These are phyloP conservation scores for Podosphaera aphanis DNA, from an alignment of 2,329 filamentous ascomycete species.

Conservation along the genomic window DNA sequence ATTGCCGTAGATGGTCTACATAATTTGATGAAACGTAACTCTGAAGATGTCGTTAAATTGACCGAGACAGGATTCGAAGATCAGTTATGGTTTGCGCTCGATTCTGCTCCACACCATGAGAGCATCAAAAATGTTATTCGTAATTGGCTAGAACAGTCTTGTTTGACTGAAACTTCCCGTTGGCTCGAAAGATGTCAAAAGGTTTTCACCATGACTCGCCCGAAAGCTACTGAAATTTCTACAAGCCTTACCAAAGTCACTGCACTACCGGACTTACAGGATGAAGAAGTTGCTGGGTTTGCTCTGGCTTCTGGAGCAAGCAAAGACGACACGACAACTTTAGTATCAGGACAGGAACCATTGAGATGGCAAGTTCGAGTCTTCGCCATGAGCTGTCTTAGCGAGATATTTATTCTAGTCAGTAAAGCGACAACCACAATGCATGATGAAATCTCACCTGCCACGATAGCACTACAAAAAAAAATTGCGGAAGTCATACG, in stretches of 20 bases:
- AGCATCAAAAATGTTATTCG: constrained; percentile 69
- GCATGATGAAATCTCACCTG: constrained; percentile 55
- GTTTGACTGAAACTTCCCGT: constrained; percentile 49
- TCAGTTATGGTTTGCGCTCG: constrained; percentile 73
- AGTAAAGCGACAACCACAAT: constrained; percentile 57
- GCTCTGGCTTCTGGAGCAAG: constrained; percentile 42
- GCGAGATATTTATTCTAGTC: constrained; percentile 58
- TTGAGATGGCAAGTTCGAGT: constrained; percentile 88
- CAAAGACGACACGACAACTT: constrained; percentile 28
- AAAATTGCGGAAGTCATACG: constrained; percentile 80
- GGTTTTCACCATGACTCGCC: constrained; percentile 68
- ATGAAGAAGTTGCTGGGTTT: constrained; percentile 93
- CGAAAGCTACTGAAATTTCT: constrained; percentile 31
- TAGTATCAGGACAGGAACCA: constrained; percentile 51
- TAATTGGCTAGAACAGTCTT: constrained; percentile 86
- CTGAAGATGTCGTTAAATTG: constrained; percentile 55
- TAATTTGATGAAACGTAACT: constrained; percentile 84
- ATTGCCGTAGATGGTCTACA: constrained; percentile 73
- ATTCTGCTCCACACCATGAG: constrained; percentile 50
- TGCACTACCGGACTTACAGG: constrained; percentile 55
- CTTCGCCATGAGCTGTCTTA: constrained; percentile 76
- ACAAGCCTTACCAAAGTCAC: constrained; percentile 21
- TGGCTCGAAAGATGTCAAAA: constrained; percentile 81
- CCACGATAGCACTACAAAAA: constrained; percentile 56
- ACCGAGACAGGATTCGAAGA: constrained; percentile 67